A percentile compares a stretch with the other conserved stretches of the same genome.
Conservation (phyloP, 768 basidiomycete genomes). For the Wakefieldia striispora region DNA sequence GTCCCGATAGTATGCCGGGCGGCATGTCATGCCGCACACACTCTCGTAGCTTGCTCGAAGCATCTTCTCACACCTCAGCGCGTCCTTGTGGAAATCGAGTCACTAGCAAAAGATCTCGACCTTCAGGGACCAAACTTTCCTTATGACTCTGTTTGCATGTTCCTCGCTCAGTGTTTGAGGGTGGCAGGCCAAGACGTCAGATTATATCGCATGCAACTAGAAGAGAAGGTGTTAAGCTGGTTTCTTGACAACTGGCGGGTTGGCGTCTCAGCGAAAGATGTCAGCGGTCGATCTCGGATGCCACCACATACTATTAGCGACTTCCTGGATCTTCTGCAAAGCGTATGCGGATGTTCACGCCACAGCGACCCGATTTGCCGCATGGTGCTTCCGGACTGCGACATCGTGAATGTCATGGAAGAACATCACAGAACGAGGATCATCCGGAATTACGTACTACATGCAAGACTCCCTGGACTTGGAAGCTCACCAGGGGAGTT, state of each 20-base stretch:
- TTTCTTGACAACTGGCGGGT: conserved; percentile 68
- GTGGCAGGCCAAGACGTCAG: conserved; percentile 79
- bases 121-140: conserved; percentile 88
- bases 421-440: conserved; percentile 55
- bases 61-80: conserved; percentile 52
- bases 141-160: conserved; percentile 86
- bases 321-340: conserved; percentile 59
- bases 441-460: conserved; percentile 70
- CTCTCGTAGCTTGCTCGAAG: conserved; percentile 46
- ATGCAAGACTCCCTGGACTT: conserved; percentile 57
- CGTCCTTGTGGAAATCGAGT: conserved; percentile 72
- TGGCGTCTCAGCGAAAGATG: conserved; percentile 37
- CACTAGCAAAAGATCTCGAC: conserved; percentile 76
- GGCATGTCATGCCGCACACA: conserved; percentile 68
- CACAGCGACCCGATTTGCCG: conserved; percentile 44
- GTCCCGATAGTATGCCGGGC: conserved; percentile 71
- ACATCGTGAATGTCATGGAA: conserved; percentile 57
- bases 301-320: conserved; percentile 58
- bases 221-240: conserved; percentile 85
- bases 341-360: conserved; percentile 55
- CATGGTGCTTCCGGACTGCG: conserved; percentile 67
- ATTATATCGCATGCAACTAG: conserved; percentile 80
- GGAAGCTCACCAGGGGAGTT: conserved; percentile 4
- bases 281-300: conserved; percentile 39
- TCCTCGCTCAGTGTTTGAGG: conserved; percentile 66